Conservation (phyloP, 208 protist species). For the Porcisia hertigi region DNA sequence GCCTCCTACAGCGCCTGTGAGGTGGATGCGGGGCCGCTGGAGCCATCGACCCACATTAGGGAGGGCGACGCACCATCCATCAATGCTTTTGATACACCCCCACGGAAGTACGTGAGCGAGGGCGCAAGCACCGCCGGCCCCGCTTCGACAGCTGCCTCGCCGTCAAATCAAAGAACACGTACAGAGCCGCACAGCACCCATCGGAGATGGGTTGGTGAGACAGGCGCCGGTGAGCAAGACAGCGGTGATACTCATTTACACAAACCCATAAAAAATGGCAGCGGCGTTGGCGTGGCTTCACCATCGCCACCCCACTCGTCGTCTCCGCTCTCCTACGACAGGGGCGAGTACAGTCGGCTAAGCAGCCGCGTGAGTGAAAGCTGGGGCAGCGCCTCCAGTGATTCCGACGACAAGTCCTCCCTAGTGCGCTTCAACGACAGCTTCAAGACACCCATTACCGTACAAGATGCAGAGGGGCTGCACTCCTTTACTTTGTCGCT, state of each 20-base stretch:
- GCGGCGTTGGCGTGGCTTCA: background rate
- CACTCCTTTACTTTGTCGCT: constrained; percentile 62
- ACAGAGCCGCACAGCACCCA: no score
- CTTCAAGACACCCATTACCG: constrained; percentile 65
- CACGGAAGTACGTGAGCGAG: no score
- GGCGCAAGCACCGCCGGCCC: no score
- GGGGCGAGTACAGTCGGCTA: background rate
- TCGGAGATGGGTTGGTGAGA: no score
- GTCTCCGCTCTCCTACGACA: background rate
- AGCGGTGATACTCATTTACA: background rate
- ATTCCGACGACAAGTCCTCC: background rate
- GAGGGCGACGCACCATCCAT: no score
- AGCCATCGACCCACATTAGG: no score
- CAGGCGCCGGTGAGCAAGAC: no score
- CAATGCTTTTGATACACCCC: no score
- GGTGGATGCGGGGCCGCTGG: no score
- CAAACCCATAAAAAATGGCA: background rate
- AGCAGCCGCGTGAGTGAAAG: constrained; percentile 2
- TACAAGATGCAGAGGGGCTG: constrained; percentile 68
- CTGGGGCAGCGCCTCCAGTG: background rate
- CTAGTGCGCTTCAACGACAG: constrained; percentile 66
- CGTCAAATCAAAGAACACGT: no score
- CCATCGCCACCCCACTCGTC: background rate
- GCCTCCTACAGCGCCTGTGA: no score
- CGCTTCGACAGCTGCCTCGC: no score